Percentiles rank a stretch among this genome's conserved stretches.
phyloP scores from a whole-genome alignment of 2,329 filamentous ascomycete species.

The Stachybotrys chlorohalonatus region DNA sequence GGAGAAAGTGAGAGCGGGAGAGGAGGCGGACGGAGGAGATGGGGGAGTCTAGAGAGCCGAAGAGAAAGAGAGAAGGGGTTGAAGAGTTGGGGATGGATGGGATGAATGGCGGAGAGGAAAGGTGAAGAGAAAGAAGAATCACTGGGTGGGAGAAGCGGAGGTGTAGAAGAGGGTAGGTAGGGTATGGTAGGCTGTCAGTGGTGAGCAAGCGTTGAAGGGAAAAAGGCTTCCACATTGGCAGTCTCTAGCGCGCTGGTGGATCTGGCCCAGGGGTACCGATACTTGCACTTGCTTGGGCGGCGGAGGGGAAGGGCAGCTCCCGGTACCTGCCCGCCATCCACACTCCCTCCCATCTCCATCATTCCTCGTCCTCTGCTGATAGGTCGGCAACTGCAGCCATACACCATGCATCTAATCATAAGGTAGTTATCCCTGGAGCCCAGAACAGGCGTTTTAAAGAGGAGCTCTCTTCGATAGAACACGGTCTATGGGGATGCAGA shows the following conservation, averaged over 20 bases:
- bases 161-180: constrained; percentile 11
- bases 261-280: neutral
- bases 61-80: constrained; percentile 11
- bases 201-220: constrained; percentile 8
- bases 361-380: too few species aligned
- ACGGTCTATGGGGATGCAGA: too few species aligned
- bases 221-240: neutral
- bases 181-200: neutral
- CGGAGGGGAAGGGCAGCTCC: neutral
- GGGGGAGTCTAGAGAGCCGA: constrained; percentile 6
- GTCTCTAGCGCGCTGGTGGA: neutral
- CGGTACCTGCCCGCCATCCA: too few species aligned
- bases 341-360: too few species aligned
- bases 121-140: constrained; percentile 11
- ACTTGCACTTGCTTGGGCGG: neutral
- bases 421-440: too few species aligned
- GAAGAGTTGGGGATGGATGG: constrained; percentile 14
- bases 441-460: too few species aligned
- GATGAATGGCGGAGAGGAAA: constrained; percentile 13
- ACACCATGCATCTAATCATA: too few species aligned
- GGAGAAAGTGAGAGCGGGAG: neutral
- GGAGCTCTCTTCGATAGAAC: too few species aligned
- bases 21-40: constrained; percentile 10
- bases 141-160: constrained; percentile 12
- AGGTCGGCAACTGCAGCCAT: too few species aligned